Evolutionary conservation across 176 grass and related monocot species (phyloP).

Genomic region (Triticum urartu): DNA sequence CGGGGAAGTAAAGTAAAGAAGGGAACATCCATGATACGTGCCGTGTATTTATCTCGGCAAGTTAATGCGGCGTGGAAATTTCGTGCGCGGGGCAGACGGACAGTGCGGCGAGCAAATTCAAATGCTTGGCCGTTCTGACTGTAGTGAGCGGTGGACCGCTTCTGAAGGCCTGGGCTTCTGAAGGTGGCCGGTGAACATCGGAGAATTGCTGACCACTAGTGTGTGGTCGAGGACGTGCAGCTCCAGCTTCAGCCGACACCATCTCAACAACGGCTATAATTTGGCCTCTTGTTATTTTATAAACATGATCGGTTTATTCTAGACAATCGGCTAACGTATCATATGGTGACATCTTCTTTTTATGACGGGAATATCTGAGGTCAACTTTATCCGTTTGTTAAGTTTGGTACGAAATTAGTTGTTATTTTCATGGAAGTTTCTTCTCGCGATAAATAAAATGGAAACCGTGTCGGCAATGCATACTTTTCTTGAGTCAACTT

Average conservation of each 20-base stretch:
- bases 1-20: neutral
- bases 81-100: neutral
- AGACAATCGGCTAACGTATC: neutral
- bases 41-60: neutral
- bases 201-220: neutral
- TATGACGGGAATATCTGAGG: neutral
- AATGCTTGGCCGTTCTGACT: neutral
- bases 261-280: conserved; percentile 37
- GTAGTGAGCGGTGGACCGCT: neutral
- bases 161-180: neutral
- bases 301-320: neutral
- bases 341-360: neutral
- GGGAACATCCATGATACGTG: neutral
- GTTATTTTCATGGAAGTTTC: neutral
- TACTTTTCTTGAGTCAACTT: neutral
- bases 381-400: neutral
- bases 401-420: neutral
- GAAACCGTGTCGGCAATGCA: neutral
- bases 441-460: neutral
- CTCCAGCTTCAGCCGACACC: neutral
- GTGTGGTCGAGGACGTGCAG: neutral
- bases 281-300: conserved; percentile 5
- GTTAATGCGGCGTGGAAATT: neutral
- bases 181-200: neutral
- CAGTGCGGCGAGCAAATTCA: neutral